Evolutionary conservation across 768 basidiomycete species (phyloP).

Genomic region (Pulveroboletus ravenelii): DNA sequence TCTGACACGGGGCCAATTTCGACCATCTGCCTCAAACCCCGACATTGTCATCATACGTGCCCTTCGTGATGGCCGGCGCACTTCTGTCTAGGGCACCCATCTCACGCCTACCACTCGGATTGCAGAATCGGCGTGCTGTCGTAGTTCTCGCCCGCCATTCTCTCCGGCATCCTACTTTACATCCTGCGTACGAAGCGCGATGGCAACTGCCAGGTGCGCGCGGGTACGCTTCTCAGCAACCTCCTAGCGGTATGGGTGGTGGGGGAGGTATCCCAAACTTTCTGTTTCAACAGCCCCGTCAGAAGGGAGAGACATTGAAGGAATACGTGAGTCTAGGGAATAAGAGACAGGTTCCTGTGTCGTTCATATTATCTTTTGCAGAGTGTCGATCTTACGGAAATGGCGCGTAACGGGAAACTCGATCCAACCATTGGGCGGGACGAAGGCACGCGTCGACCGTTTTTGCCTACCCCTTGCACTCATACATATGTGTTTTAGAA

Average conservation of each 20-base stretch:
- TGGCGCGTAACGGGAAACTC: constrained; percentile 79
- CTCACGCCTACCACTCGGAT: constrained; percentile 16
- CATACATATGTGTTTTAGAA: constrained; percentile 39
- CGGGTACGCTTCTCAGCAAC: constrained; percentile 47
- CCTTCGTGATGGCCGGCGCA: neutral
- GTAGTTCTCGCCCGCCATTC: constrained; percentile 1
- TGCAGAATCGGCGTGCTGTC: constrained; percentile 16
- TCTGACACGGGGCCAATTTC: neutral
- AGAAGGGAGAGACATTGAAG: constrained; percentile 83
- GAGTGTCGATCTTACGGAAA: constrained; percentile 81
- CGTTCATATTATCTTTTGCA: constrained; percentile 22
- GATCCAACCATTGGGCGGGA: constrained; percentile 90
- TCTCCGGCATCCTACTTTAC: neutral
- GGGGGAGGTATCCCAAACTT: constrained; percentile 52
- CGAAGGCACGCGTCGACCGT: constrained; percentile 46
- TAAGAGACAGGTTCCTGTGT: neutral
- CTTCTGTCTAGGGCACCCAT: constrained; percentile 4
- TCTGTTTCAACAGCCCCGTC: constrained; percentile 50
- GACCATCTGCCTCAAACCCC: neutral
- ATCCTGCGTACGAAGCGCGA: neutral
- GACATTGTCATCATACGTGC: constrained; percentile 6
- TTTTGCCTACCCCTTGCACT: neutral
- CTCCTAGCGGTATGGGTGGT: constrained; percentile 32
- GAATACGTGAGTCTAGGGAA: constrained; percentile 56
- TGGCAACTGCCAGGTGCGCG: constrained; percentile 18